Evolutionary conservation across 768 basidiomycete species (phyloP).

Genomic region (Dacryopinax primogenitus): DNA sequence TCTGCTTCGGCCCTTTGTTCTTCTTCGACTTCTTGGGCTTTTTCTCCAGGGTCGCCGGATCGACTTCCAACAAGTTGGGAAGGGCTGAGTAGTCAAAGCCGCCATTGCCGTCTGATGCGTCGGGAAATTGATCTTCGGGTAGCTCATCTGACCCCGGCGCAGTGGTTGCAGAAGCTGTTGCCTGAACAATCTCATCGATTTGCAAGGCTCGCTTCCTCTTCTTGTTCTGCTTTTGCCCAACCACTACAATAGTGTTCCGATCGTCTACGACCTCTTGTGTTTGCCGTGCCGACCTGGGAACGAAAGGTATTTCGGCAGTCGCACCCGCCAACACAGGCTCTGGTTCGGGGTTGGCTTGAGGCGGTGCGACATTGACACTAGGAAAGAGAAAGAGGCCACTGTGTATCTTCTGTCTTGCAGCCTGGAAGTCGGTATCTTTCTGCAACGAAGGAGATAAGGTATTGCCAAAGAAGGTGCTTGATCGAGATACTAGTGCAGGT

Average conservation of each 20-base stretch:
- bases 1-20: slow-evolving; percentile 24
- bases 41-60: slow-evolving; percentile 31
- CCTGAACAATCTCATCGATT: slow-evolving; percentile 10
- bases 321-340: slow-evolving; percentile 18
- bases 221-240: slow-evolving; percentile 50
- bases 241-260: slow-evolving; percentile 59
- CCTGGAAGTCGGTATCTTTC: slow-evolving; percentile 30
- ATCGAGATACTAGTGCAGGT: slow-evolving; percentile 10
- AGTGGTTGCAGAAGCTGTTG: not conserved
- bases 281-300: slow-evolving; percentile 51
- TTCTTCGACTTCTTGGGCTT: slow-evolving; percentile 39
- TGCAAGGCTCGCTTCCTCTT: slow-evolving; percentile 44
- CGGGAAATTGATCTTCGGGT: slow-evolving; percentile 11
- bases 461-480: slow-evolving; percentile 12
- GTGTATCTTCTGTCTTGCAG: slow-evolving; percentile 54
- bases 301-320: slow-evolving; percentile 60
- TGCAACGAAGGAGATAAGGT: not conserved
- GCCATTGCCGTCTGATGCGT: slow-evolving; percentile 15
- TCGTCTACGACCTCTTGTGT: slow-evolving; percentile 24
- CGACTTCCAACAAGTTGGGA: slow-evolving; percentile 60
- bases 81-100: slow-evolving; percentile 54
- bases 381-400: slow-evolving; percentile 43
- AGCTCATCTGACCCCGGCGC: slow-evolving; percentile 13
- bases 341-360: slow-evolving; percentile 8
- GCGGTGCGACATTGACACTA: slow-evolving; percentile 14